Percentiles rank a stretch among this genome's conserved stretches.
These are phyloP conservation scores for Quercus aquifolioides DNA, from an alignment of 306 rosid species.

Conservation along the genomic window DNA sequence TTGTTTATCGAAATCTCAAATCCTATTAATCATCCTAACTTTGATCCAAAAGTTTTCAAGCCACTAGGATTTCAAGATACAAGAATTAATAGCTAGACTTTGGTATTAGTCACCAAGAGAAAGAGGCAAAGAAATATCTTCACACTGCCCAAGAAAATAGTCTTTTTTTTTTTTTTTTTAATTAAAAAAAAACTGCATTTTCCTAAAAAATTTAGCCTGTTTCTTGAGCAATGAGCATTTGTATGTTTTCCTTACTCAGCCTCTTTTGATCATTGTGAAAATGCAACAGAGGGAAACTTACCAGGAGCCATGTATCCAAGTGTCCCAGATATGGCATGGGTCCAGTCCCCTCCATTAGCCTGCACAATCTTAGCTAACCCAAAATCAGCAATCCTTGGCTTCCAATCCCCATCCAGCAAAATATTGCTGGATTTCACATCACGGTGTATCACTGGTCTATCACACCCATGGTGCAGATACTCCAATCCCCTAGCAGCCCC, in stretches of 20 bases:
- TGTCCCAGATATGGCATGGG: constrained; percentile 77
- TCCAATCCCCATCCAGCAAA: constrained; percentile 73
- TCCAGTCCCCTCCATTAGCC: constrained; percentile 56
- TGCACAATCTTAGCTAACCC: constrained; percentile 86
- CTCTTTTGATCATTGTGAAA: too few species aligned
- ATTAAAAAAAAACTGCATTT: neutral
- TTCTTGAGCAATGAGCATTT: neutral
- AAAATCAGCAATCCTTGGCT: constrained; percentile 88
- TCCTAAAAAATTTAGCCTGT: neutral
- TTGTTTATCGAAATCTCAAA: neutral
- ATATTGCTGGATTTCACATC: constrained; percentile 92
- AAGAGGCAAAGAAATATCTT: too few species aligned
- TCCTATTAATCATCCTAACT: neutral
- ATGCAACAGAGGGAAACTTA: constrained; percentile 17
- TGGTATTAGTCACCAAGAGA: too few species aligned
- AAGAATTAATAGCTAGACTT: neutral
- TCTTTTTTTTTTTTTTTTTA: too few species aligned
- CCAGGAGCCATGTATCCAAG: constrained; percentile 93
- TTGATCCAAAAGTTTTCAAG: neutral
- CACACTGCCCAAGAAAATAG: too few species aligned
- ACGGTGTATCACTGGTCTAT: constrained; percentile 72
- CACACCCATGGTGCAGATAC: constrained; percentile 80
- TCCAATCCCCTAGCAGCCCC: constrained; percentile 93
- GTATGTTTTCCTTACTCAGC: neutral
- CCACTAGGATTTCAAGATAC: neutral